These are phyloP conservation scores for Vitellaria paradoxa DNA, from an alignment of 179 eudicot genomes.

Conservation along the genomic window DNA sequence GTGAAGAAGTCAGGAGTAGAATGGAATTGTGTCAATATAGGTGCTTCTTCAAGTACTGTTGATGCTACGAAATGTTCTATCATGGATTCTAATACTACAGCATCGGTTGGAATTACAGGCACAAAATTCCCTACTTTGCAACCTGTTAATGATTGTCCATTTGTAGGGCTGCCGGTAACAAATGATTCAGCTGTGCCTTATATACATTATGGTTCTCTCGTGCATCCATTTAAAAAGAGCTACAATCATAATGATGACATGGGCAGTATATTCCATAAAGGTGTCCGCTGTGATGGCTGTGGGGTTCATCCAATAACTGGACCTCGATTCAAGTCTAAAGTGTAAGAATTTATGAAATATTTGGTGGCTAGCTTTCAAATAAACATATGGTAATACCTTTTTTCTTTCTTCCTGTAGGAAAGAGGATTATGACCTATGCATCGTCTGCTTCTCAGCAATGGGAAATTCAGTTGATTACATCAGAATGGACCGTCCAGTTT, in stretches of 20 bases:
- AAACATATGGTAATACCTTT: conserved; percentile 9
- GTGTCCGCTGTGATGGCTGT: conserved; percentile 83
- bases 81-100: neutral
- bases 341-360: conserved; percentile 40
- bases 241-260: conserved; percentile 20
- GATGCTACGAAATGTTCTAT: neutral
- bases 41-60: conserved; percentile 3
- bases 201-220: conserved; percentile 13
- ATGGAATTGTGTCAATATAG: neutral
- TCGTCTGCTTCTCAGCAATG: too few relatives aligned
- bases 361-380: neutral
- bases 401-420: conserved; percentile 28
- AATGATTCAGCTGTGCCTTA: conserved; percentile 17
- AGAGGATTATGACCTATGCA: too few relatives aligned
- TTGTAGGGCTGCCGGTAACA: conserved; percentile 30
- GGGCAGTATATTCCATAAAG: conserved; percentile 49
- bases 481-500: too few relatives aligned
- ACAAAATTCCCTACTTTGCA: neutral
- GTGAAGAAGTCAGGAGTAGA: neutral
- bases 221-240: conserved; percentile 24
- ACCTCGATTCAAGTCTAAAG: conserved; percentile 86
- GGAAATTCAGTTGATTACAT: too few relatives aligned
- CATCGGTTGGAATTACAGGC: conserved; percentile 11
- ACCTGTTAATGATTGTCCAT: conserved; percentile 33
- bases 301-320: conserved; percentile 75